Conservation (phyloP, 192 early-diverging fungal genomes). For the Backusella circina region DNA sequence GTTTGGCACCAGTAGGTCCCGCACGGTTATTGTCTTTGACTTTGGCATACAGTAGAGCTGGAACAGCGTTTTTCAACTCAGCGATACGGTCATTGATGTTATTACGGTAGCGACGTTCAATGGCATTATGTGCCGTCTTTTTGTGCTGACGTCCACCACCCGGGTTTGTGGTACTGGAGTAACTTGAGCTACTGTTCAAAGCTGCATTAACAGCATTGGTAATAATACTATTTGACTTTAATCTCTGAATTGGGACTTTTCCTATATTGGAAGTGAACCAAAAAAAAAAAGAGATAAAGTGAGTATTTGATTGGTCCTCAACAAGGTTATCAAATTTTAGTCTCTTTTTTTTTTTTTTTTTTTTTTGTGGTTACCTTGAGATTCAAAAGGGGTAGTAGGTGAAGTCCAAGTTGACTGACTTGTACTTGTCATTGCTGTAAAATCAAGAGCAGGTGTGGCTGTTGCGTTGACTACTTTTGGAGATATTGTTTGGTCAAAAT, state of each 20-base stretch:
- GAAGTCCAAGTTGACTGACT: not conserved
- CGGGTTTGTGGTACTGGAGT: constrained; percentile 9
- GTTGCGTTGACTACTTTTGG: not conserved
- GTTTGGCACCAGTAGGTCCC: constrained; percentile 6
- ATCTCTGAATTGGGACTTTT: constrained; percentile 47
- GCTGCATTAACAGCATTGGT: constrained; percentile 24
- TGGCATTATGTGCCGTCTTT: constrained; percentile 93
- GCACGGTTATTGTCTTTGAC: constrained; percentile 42
- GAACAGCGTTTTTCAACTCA: constrained; percentile 82
- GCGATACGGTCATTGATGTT: constrained; percentile 96
- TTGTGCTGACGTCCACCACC: constrained; percentile 59
- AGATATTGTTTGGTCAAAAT: constrained; percentile 10
- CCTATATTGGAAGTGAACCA: not conserved
- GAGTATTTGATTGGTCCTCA: constrained; percentile 6
- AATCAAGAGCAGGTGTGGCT: constrained; percentile 18
- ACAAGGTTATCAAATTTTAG: not conserved
- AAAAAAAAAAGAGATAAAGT: not conserved
- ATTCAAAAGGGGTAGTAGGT: not conserved
- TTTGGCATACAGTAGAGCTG: constrained; percentile 66
- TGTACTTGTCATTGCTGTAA: not conserved
- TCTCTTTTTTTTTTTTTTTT: not conserved
- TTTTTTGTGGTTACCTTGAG: constrained; percentile 1
- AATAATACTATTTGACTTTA: constrained; percentile 33
- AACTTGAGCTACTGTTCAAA: constrained; percentile 2
- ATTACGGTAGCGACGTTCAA: constrained; percentile 91